Percentiles rank a stretch among this genome's conserved stretches.
phyloP scores from a whole-genome alignment of 2,329 filamentous ascomycete genomes.

The Trichoderma endophyticum region DNA sequence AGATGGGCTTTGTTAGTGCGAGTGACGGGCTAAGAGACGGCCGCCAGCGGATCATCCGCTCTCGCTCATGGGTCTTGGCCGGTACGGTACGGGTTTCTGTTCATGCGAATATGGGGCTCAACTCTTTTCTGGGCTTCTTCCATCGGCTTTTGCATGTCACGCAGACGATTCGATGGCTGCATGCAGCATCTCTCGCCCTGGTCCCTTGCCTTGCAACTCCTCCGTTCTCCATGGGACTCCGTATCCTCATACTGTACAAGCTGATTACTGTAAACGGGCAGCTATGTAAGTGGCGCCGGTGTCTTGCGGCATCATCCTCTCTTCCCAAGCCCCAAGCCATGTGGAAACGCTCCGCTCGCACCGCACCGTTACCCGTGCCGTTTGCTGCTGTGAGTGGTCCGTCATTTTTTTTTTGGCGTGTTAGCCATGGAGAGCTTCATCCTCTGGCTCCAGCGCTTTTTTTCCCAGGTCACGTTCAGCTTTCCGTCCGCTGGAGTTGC shows the following conservation, averaged over 20 bases:
- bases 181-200: neutral
- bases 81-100: neutral
- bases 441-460: neutral
- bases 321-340: neutral
- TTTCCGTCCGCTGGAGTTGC: slow-evolving; percentile 1
- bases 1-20: neutral
- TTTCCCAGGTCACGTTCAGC: neutral
- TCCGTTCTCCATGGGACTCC: neutral
- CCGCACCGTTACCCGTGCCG: slow-evolving; percentile 21
- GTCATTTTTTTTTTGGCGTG: slow-evolving; percentile 8
- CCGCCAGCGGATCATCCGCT: slow-evolving; percentile 19
- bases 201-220: neutral
- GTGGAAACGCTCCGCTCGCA: slow-evolving; percentile 21
- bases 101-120: neutral
- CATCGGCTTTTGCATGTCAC: neutral
- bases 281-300: neutral
- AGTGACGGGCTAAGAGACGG: slow-evolving; percentile 12
- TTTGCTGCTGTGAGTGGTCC: neutral
- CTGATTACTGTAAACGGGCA: neutral
- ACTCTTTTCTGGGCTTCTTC: neutral
- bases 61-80: neutral
- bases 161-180: neutral
- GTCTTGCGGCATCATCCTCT: neutral
- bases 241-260: neutral
- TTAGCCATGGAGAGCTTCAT: neutral